Evolutionary conservation across 2,329 filamentous ascomycete species (phyloP).

Genomic region (Talaromyces albobiverticillius): DNA sequence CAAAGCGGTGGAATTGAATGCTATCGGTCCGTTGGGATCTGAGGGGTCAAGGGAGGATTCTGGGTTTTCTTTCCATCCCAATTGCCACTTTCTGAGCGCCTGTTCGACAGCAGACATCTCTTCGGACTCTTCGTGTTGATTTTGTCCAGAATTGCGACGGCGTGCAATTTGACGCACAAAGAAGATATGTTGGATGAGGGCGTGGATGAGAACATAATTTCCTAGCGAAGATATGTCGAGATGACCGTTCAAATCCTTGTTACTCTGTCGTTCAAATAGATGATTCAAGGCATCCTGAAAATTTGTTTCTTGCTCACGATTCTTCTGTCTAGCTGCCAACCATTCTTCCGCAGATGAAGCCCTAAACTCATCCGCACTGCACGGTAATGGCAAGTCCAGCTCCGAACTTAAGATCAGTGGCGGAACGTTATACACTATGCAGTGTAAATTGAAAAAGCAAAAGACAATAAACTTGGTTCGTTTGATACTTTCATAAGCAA

Average conservation of each 20-base stretch:
- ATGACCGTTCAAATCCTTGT: not conserved
- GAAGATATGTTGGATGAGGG: slow-evolving; percentile 68
- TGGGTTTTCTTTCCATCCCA: slow-evolving; percentile 37
- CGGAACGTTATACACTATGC: slow-evolving; percentile 26
- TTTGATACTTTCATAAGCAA: slow-evolving; percentile 21
- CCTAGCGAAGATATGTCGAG: slow-evolving; percentile 48
- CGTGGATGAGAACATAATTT: slow-evolving; percentile 67
- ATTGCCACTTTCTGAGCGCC: slow-evolving; percentile 42
- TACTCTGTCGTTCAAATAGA: slow-evolving; percentile 14
- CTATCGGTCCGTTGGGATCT: slow-evolving; percentile 55
- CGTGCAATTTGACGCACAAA: slow-evolving; percentile 50
- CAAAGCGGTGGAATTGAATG: slow-evolving; percentile 64
- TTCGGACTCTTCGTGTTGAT: slow-evolving; percentile 21
- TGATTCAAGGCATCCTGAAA: slow-evolving; percentile 19
- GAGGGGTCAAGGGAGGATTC: slow-evolving; percentile 34
- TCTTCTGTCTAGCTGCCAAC: slow-evolving; percentile 17
- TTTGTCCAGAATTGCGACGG: slow-evolving; percentile 24
- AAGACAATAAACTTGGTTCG: slow-evolving; percentile 28
- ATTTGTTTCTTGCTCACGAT: slow-evolving; percentile 10
- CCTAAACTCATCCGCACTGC: slow-evolving; percentile 21
- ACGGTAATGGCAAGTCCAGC: slow-evolving; percentile 23
- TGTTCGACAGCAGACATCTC: slow-evolving; percentile 44
- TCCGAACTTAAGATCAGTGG: slow-evolving; percentile 24
- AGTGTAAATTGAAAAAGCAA: slow-evolving; percentile 27
- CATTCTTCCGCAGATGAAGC: slow-evolving; percentile 20